A percentile compares a stretch with the other conserved stretches of the same genome.
phyloP scores from a whole-genome alignment of 2,329 filamentous ascomycete species.

The Lachnellula suecica region DNA sequence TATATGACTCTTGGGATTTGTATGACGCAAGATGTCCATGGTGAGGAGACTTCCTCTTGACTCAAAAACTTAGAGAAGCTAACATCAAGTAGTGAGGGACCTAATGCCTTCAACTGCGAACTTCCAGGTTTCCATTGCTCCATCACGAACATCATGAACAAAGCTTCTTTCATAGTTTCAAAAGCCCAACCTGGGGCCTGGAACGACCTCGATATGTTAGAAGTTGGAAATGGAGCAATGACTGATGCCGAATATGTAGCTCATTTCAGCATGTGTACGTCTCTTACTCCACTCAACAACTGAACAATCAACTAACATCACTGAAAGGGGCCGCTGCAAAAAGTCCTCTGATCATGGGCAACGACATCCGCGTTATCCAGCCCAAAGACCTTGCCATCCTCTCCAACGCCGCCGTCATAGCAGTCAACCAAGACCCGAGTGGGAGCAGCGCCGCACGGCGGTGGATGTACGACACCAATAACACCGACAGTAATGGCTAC shows the following conservation, averaged over 20 bases:
- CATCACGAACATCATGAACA: slow-evolving; percentile 28
- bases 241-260: slow-evolving; percentile 37
- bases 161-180: slow-evolving; percentile 29
- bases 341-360: slow-evolving; percentile 31
- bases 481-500: slow-evolving; percentile 41
- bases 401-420: slow-evolving; percentile 42
- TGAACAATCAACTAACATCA: slow-evolving; percentile 12
- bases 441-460: slow-evolving; percentile 41
- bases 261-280: slow-evolving; percentile 30
- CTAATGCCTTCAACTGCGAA: slow-evolving; percentile 30
- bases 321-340: slow-evolving; percentile 27
- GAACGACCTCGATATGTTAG: slow-evolving; percentile 35
- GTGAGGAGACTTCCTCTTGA: slow-evolving; percentile 7
- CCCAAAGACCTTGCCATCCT: slow-evolving; percentile 38
- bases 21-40: slow-evolving; percentile 36
- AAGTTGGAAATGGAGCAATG: slow-evolving; percentile 38
- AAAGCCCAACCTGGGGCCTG: slow-evolving; percentile 32
- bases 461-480: slow-evolving; percentile 43
- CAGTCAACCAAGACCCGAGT: slow-evolving; percentile 40
- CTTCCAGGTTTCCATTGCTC: slow-evolving; percentile 34
- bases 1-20: slow-evolving; percentile 40
- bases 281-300: not conserved
- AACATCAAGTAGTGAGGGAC: slow-evolving; percentile 35
- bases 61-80: not conserved
- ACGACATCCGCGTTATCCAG: slow-evolving; percentile 31